phyloP scores from a whole-genome alignment of 2,329 filamentous ascomycete species.

The Cytospora piceae region DNA sequence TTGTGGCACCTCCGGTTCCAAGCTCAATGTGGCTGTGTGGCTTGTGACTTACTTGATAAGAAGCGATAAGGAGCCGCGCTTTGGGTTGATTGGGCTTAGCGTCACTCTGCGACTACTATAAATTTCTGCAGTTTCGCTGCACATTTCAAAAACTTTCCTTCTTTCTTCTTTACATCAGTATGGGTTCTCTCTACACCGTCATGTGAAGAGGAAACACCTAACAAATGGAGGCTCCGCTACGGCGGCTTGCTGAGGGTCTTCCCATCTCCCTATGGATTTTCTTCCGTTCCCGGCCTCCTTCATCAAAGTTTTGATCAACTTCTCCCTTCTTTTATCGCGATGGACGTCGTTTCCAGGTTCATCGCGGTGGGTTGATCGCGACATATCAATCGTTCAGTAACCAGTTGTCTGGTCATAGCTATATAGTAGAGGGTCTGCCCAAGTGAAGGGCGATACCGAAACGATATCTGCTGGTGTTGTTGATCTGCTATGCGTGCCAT shows the following conservation, averaged over 20 bases:
- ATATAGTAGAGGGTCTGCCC: not conserved
- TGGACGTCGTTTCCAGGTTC: conserved; percentile 47
- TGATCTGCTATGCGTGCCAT: not conserved
- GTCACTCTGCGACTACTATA: conserved; percentile 13
- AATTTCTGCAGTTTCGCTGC: conserved; percentile 10
- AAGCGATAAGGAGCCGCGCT: not conserved
- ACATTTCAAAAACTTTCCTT: conserved; percentile 29
- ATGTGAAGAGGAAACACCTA: conserved; percentile 50
- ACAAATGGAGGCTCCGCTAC: conserved; percentile 53
- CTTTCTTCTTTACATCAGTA: conserved; percentile 48
- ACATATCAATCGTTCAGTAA: conserved; percentile 39
- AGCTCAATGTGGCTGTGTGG: not conserved
- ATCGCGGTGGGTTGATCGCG: conserved; percentile 57
- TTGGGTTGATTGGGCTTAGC: not conserved
- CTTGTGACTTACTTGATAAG: not conserved
- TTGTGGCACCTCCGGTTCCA: not conserved
- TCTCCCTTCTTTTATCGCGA: conserved; percentile 48
- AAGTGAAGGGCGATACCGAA: not conserved
- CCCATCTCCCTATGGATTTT: conserved; percentile 51
- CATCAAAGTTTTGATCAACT: conserved; percentile 50
- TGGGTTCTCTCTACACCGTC: conserved; percentile 53
- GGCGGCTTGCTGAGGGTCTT: conserved; percentile 60
- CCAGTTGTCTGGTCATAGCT: not conserved
- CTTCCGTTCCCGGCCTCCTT: conserved; percentile 61
- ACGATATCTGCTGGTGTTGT: not conserved